Evolutionary conservation across 495 filamentous ascomycete genomes (phyloP), one percentile per base, ranked within the genome.

Genomic region (Xylaria flabelliformis): DNA sequence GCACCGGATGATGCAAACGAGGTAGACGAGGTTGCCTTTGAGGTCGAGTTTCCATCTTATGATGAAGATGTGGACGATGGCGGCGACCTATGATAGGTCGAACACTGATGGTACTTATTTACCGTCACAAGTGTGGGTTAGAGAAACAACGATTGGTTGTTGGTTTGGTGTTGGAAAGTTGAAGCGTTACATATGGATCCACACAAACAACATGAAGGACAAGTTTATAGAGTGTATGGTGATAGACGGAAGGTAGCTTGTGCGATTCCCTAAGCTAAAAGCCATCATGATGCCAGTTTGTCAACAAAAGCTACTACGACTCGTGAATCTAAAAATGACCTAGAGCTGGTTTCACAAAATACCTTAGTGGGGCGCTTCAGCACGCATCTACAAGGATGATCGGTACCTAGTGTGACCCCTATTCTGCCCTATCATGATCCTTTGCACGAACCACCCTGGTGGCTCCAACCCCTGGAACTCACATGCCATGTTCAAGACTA

Each of bases 31-130:
- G 83, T 85, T 26, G 82, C 86, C 55, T 94, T 92, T 85, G 84
- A 90, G 74, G 92, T 94, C 12, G 78, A 90, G 39, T 70, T 92
- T 24, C 91, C 92, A 29, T 84, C 70, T 19, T 84, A 88, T 64
- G 91, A 93, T 12, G 82, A 82, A 26, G 70, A 61, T 29, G 61
- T 59, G 7, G 62, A 71, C 0, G 75, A 76, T 17, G 62, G 3
- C 59, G 59, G 41, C 56, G 72, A 64, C 58, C 26, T 7, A 56
- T 71, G 71, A 74, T 41, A 3, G 34, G 15, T 21, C 7, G 6
- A 6, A 17, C 44, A 24, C 29, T 41, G 32, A 26, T 4, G 5
- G 15, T 42, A 21, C 39, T 61, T 7, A 4, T 61, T 61, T 7
- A 4, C 32, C 39, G 21, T 21, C 29, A 39, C 17, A 5, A 39